Percentiles rank a stretch among this genome's conserved stretches.
Evolutionary conservation across 768 basidiomycete genomes (phyloP).

Genomic region (Pulveroboletus sp.): DNA sequence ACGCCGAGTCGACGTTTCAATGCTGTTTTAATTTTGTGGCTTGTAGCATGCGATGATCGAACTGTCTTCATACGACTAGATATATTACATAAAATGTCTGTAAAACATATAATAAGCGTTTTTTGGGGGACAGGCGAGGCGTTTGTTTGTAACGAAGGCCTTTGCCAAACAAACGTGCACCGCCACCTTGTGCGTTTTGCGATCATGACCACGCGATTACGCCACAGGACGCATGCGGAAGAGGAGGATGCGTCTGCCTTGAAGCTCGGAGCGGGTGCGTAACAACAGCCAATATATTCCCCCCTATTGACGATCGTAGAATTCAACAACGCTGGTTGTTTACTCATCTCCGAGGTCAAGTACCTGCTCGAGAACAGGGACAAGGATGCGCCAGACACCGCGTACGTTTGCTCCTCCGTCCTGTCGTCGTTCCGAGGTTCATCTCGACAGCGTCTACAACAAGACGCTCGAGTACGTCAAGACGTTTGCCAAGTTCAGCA

Average conservation of each 20-base stretch:
- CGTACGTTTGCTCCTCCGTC: no score
- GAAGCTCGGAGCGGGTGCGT: constrained; percentile 71
- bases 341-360: constrained; percentile 90
- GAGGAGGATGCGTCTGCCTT: constrained; percentile 84
- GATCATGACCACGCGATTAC: constrained; percentile 52
- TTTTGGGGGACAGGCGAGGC: constrained; percentile 1
- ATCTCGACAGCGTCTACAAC: constrained; percentile 69
- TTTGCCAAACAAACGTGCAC: constrained; percentile 38
- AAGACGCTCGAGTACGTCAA: constrained; percentile 91
- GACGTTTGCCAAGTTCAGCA: constrained; percentile 87
- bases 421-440: neutral
- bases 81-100: constrained; percentile 35
- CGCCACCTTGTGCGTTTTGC: constrained; percentile 44
- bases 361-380: constrained; percentile 84
- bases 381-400: constrained; percentile 83
- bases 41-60: constrained; percentile 22
- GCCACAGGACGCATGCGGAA: constrained; percentile 62
- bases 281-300: no score
- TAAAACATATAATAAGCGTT: constrained; percentile 34
- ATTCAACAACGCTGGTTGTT: constrained; percentile 87
- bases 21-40: constrained; percentile 26
- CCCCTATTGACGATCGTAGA: no score
- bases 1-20: constrained; percentile 25
- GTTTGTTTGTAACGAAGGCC: constrained; percentile 27
- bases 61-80: constrained; percentile 30